Evolutionary conservation across 2,329 filamentous ascomycete species (phyloP).

Genomic region (Talaromyces sp.): DNA sequence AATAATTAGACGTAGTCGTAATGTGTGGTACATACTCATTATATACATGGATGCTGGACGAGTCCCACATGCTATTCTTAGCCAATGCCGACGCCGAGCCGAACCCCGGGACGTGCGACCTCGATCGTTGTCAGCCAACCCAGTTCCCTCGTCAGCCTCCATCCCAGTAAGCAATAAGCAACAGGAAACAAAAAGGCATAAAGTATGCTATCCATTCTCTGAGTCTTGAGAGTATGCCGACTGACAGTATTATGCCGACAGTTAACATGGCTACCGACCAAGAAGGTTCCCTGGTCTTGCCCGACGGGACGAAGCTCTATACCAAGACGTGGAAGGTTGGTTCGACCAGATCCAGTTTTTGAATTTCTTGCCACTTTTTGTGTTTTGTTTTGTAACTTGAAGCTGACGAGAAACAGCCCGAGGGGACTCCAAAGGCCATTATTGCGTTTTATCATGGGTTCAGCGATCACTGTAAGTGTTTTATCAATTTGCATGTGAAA

Average conservation of each 20-base stretch:
- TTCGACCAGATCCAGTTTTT: conserved; percentile 8
- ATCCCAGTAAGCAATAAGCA: not conserved
- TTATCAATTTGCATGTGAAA: not conserved
- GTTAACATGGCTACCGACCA: conserved; percentile 33
- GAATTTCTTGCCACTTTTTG: not conserved
- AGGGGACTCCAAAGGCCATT: conserved; percentile 57
- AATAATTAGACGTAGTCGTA: too few relatives aligned
- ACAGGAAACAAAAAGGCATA: not conserved
- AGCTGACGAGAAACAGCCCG: conserved; percentile 1
- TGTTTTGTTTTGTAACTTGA: too few relatives aligned
- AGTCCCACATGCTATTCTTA: not conserved
- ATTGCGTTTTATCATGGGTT: conserved; percentile 85
- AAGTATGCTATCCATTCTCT: not conserved
- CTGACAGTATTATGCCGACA: not conserved
- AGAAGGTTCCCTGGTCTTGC: conserved; percentile 49
- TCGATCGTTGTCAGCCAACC: not conserved
- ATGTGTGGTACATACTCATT: too few relatives aligned
- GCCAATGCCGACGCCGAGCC: not conserved
- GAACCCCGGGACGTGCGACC: too few relatives aligned
- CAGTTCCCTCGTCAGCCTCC: not conserved
- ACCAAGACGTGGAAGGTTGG: conserved; percentile 60
- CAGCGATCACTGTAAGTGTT: conserved; percentile 64
- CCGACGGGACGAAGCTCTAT: conserved; percentile 54
- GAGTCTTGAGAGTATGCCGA: not conserved
- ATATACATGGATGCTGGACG: not conserved